Percentiles rank a stretch among this genome's conserved stretches.
phyloP scores from a whole-genome alignment of 2,329 filamentous ascomycete genomes.

The Claviceps cyperi region DNA sequence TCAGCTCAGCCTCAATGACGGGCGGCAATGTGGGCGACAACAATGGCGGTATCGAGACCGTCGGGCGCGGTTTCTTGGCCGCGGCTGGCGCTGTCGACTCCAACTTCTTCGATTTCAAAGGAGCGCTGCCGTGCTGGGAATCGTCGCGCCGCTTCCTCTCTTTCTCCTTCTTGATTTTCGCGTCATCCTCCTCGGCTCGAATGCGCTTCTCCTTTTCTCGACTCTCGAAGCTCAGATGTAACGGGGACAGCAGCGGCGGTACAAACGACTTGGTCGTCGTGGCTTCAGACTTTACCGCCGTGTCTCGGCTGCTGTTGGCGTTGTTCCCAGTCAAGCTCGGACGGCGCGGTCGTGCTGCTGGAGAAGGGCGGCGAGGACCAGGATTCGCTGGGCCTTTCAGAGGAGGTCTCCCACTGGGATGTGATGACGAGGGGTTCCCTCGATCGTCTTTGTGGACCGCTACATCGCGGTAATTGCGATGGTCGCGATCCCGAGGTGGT shows the following conservation, averaged over 20 bases:
- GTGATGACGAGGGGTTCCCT: slow-evolving; percentile 11
- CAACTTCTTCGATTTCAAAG: slow-evolving; percentile 17
- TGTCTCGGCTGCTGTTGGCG: slow-evolving; percentile 21
- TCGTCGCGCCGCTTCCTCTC: slow-evolving; percentile 18
- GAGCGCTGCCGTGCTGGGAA: slow-evolving; percentile 14
- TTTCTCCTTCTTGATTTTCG: slow-evolving; percentile 15
- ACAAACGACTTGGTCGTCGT: slow-evolving; percentile 24
- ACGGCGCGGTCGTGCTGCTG: slow-evolving; percentile 23
- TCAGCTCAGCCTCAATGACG: slow-evolving; percentile 29
- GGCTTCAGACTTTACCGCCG: slow-evolving; percentile 24
- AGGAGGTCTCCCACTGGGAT: slow-evolving; percentile 23
- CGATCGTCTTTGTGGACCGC: slow-evolving; percentile 14
- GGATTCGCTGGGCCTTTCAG: slow-evolving; percentile 17
- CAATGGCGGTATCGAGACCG: slow-evolving; percentile 30
- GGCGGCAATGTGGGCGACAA: slow-evolving; percentile 43
- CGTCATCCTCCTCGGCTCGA: slow-evolving; percentile 12
- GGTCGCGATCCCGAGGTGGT: slow-evolving; percentile 3
- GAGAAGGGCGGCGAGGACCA: slow-evolving; percentile 16
- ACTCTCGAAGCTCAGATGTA: slow-evolving; percentile 29
- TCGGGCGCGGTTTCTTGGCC: slow-evolving; percentile 24
- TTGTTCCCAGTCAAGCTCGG: slow-evolving; percentile 19
- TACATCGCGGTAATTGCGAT: slow-evolving; percentile 4
- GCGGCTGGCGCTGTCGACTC: slow-evolving; percentile 11
- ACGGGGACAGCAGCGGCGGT: slow-evolving; percentile 38
- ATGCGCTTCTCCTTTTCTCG: slow-evolving; percentile 20